A percentile compares a stretch with the other conserved stretches of the same genome.
Evolutionary conservation across 202 grass and related monocot genomes (phyloP).

Genomic region (Tripidium arundinaceum): DNA sequence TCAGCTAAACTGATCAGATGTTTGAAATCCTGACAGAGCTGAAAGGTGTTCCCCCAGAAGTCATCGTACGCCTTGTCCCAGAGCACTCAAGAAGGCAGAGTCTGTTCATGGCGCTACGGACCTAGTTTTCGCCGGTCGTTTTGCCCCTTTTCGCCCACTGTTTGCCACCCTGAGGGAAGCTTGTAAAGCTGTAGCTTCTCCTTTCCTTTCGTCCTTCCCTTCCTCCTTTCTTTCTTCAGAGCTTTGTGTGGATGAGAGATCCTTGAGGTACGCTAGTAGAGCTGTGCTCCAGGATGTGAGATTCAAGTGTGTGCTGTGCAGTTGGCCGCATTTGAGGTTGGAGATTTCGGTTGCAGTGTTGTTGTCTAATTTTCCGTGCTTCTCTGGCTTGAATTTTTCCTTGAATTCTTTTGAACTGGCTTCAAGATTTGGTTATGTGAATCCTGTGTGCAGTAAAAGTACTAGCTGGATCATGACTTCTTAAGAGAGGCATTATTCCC

Average conservation of each 20-base stretch:
- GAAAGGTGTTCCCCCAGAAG: conserved; percentile 47
- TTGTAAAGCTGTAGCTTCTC: conserved; percentile 43
- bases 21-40: conserved; percentile 56
- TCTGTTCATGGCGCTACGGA: conserved; percentile 82
- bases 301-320: conserved; percentile 31
- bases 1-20: conserved; percentile 15
- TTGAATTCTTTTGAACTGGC: neutral
- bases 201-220: neutral
- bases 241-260: conserved; percentile 23
- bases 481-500: neutral
- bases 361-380: neutral
- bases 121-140: conserved; percentile 32
- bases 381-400: neutral
- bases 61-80: conserved; percentile 60
- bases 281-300: neutral
- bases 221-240: neutral
- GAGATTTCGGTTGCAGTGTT: neutral
- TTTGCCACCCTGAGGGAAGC: conserved; percentile 26
- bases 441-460: conserved; percentile 19
- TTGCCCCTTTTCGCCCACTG: neutral
- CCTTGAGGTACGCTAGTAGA: neutral
- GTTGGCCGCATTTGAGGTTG: conserved; percentile 1
- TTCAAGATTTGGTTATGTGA: neutral
- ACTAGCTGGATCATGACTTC: neutral
- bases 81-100: conserved; percentile 83